Base-by-base conservation (phyloP, 1,139 yeast species). In the Debaryomyces robertsiae region DNA sequence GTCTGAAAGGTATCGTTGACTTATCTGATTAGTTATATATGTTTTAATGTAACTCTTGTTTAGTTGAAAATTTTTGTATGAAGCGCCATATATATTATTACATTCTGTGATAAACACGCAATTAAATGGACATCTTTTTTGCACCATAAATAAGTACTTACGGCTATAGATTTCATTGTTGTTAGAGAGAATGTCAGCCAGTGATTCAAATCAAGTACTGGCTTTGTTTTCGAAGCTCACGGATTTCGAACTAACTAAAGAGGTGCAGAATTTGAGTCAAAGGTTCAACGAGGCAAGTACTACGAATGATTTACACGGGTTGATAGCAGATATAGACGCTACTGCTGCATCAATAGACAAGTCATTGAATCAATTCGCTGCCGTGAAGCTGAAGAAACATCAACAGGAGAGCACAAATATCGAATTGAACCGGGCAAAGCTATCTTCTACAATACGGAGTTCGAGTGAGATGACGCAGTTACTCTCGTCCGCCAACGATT, bases 401-500 rank as follows among this genome's bases (percentile, higher is more conserved):
- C 72, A 69, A 38, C 67, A 63, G 42, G 73, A 67, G 32, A 49
- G 70, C 6, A 55, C 67, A 14, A 60, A 56, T 35, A 57, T 70
- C 14, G 79, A 73, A 46, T 53, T 71, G 41, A 50, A 57, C 33
- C 49, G 77, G 22, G 67, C 73, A 16, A 65, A 66, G 45, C 53
- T 73, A 36, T 60, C 75, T 1, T 53, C 59, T 9, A 61, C 76
- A 10, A 66, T 73, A 23, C 40, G 55, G 16, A 55, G 56, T 19
- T 76, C 83, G 9, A 67, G 69, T 31, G 72, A 77, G 10, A 63
- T 86, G 45, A 70, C 74, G 11, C 61, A 65, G 25, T 67, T 81
- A 24, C 73, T 84, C 45, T 65, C 80, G 6, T 67, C 73, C 25
- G 86, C 95, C 0, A 81, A 84, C 43, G 77, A 75, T 41, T 69